Evolutionary conservation across 306 rosid species (phyloP).

Genomic region (Vigna reflexopilosa): DNA sequence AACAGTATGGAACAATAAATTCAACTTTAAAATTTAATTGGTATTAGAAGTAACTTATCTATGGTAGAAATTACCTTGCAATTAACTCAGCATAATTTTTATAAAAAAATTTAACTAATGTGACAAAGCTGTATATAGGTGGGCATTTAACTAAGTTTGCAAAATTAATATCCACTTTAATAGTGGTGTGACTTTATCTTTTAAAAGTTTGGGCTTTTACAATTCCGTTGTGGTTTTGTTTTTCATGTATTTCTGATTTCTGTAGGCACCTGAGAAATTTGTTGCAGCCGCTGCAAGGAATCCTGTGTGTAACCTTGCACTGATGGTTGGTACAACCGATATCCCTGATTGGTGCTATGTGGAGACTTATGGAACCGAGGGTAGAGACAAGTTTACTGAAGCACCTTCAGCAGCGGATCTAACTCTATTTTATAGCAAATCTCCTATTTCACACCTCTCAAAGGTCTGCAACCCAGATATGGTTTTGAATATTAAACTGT

Average conservation of each 20-base stretch:
- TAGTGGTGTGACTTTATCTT: not conserved
- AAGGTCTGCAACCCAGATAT: conserved; percentile 58
- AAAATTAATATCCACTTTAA: not conserved
- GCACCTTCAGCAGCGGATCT: conserved; percentile 81
- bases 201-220: conserved; percentile 22
- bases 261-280: conserved; percentile 93
- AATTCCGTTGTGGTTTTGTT: conserved; percentile 22
- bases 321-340: conserved; percentile 89
- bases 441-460: conserved; percentile 83
- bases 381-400: conserved; percentile 64
- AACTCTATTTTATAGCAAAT: conserved; percentile 68
- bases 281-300: conserved; percentile 78
- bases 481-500: conserved; percentile 27
- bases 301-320: conserved; percentile 79
- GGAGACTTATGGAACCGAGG: conserved; percentile 68
- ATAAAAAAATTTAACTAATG: too few relatives aligned
- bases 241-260: conserved; percentile 42
- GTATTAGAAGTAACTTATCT: not conserved
- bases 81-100: too few relatives aligned
- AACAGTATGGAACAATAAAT: not conserved
- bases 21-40: conserved; percentile 1
- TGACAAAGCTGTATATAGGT: conserved; percentile 8
- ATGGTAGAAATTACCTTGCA: not conserved
- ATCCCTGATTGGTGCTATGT: conserved; percentile 94
- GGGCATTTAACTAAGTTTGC: conserved; percentile 3